These are phyloP conservation scores for Fusarium sp. DNA, from an alignment of 2,329 filamentous ascomycete species.

Conservation along the genomic window DNA sequence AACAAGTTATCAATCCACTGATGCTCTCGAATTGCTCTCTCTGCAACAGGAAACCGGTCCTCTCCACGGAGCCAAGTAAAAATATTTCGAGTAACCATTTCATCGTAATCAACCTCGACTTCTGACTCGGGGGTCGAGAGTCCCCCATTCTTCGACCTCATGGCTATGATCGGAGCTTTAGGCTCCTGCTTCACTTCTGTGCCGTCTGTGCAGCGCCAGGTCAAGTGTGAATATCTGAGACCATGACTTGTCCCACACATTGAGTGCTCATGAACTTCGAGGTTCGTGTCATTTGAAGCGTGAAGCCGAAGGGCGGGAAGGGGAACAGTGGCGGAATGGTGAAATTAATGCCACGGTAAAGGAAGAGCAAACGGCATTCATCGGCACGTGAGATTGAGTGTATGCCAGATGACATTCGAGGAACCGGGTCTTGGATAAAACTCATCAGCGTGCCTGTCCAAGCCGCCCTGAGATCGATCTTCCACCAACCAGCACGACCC, in stretches of 20 bases:
- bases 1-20: conserved; percentile 47
- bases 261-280: conserved; percentile 33
- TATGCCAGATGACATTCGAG: background rate
- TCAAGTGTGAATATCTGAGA: conserved; percentile 2
- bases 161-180: accelerated
- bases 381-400: conserved; percentile 29
- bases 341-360: conserved; percentile 21
- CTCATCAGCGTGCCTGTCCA: conserved; percentile 30
- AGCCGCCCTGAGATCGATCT: conserved; percentile 21
- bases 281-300: conserved; percentile 19
- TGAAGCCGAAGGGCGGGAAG: conserved; percentile 31
- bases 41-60: conserved; percentile 44
- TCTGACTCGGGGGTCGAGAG: background rate
- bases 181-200: background rate
- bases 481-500: conserved; percentile 25
- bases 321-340: conserved; percentile 26
- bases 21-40: conserved; percentile 44
- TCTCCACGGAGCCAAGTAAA: conserved; percentile 46
- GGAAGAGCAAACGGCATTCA: conserved; percentile 33
- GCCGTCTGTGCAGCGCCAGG: conserved; percentile 10
- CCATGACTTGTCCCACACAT: conserved; percentile 5
- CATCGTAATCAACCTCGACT: background rate
- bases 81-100: conserved; percentile 45
- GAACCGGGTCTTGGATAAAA: conserved; percentile 24
- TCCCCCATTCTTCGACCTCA: background rate